These are phyloP conservation scores for Beauveria scarabaeidicola DNA, from an alignment of 2,329 filamentous ascomycete species.

Conservation along the genomic window DNA sequence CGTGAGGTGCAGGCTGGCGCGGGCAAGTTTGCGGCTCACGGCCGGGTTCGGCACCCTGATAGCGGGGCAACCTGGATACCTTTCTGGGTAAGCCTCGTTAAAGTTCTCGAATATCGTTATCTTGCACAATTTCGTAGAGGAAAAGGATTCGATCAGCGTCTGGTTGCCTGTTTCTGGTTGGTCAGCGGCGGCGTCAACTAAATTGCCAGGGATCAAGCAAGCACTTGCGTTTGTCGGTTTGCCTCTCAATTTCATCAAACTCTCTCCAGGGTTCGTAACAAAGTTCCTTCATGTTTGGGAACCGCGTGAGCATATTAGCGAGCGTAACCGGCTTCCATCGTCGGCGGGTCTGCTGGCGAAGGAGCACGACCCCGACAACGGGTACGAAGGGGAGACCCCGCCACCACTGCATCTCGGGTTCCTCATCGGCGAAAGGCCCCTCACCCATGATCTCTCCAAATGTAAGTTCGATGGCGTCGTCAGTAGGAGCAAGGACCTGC, in stretches of 20 bases:
- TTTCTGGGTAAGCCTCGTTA: slow-evolving; percentile 22
- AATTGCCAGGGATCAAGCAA: slow-evolving; percentile 6
- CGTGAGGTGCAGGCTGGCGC: slow-evolving; percentile 21
- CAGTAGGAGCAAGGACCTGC: slow-evolving; percentile 14
- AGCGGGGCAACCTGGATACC: neutral
- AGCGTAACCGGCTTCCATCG: slow-evolving; percentile 25
- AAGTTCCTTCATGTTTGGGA: slow-evolving; percentile 29
- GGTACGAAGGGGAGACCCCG: slow-evolving; percentile 24
- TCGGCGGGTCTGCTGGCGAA: slow-evolving; percentile 30
- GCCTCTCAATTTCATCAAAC: slow-evolving; percentile 15
- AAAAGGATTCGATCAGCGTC: slow-evolving; percentile 21
- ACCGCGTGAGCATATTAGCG: slow-evolving; percentile 24
- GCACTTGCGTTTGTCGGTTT: slow-evolving; percentile 23
- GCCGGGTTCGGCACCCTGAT: slow-evolving; percentile 17
- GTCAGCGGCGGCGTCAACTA: slow-evolving; percentile 15
- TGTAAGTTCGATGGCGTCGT: slow-evolving; percentile 11
- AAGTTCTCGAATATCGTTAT: slow-evolving; percentile 29
- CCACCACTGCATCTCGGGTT: slow-evolving; percentile 25
- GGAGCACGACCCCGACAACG: slow-evolving; percentile 24
- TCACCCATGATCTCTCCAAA: slow-evolving; percentile 24
- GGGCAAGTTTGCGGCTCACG: slow-evolving; percentile 22
- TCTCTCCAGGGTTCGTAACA: slow-evolving; percentile 32
- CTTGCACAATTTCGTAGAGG: slow-evolving; percentile 18
- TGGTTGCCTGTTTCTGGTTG: slow-evolving; percentile 7
- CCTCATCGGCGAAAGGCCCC: slow-evolving; percentile 20